These are phyloP conservation scores for Fagopyrum esculentum DNA, from an alignment of 148 eudicot genomes.

Conservation along the genomic window DNA sequence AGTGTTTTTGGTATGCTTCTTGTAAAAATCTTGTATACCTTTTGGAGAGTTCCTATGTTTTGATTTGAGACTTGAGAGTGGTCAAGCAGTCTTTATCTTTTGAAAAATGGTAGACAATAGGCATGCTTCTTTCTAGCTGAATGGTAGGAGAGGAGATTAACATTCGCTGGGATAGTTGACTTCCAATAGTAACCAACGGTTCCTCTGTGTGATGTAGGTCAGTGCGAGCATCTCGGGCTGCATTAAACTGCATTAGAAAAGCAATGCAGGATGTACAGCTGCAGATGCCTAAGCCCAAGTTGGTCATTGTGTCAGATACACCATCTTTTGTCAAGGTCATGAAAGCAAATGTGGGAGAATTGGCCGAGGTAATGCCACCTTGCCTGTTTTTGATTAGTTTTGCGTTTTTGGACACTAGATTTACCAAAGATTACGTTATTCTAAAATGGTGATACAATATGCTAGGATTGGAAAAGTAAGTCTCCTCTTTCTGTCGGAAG, in stretches of 20 bases:
- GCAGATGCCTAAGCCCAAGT: slow-evolving; percentile 38
- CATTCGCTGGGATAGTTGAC: background rate
- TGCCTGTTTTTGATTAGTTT: background rate
- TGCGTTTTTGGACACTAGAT: background rate
- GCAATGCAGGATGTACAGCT: slow-evolving; percentile 32
- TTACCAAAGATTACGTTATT: background rate
- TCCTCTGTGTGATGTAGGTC: slow-evolving; percentile 35
- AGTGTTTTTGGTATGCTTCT: background rate
- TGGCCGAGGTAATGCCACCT: slow-evolving; percentile 60
- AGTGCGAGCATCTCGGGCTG: slow-evolving; percentile 65
- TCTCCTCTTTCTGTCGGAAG: background rate
- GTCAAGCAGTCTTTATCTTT: background rate
- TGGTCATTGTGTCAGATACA: slow-evolving; percentile 78
- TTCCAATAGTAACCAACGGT: background rate
- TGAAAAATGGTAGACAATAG: background rate
- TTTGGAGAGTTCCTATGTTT: background rate
- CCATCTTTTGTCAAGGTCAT: slow-evolving; percentile 56
- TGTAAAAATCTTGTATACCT: background rate
- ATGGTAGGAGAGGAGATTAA: background rate
- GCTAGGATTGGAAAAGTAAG: background rate
- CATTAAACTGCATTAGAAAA: slow-evolving; percentile 57
- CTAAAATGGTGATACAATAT: background rate
- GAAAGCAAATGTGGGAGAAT: slow-evolving; percentile 37
- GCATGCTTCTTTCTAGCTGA: slow-evolving; percentile 2
- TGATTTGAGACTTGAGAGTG: background rate